phyloP scores from a whole-genome alignment of 169 alveolate species.

The Eimeria tenella region DNA sequence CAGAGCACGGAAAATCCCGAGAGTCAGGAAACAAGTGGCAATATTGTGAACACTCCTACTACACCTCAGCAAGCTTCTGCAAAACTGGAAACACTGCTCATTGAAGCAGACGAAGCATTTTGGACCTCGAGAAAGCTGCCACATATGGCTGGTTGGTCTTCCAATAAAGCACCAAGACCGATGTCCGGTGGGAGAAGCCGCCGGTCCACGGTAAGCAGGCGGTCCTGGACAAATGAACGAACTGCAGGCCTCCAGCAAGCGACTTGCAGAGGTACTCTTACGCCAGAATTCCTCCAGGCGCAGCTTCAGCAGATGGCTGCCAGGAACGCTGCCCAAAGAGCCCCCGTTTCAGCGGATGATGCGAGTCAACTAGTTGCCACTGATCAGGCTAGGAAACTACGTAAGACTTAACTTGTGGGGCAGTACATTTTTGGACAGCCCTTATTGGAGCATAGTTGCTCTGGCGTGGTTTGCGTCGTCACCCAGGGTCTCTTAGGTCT shows the following conservation, averaged over 20 bases:
- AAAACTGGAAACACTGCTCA: slow-evolving; percentile 8
- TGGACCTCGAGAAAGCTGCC: slow-evolving; percentile 22
- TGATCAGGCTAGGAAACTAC: not conserved
- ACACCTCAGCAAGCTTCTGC: slow-evolving; percentile 16
- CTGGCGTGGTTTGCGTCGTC: too few relatives aligned
- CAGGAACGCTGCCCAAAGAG: not conserved
- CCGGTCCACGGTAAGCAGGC: not conserved
- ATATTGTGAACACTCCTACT: not conserved
- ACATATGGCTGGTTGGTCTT: slow-evolving; percentile 48
- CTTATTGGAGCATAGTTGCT: too few relatives aligned
- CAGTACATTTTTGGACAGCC: too few relatives aligned
- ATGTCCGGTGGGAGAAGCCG: not conserved
- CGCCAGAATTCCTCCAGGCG: slow-evolving; percentile 25
- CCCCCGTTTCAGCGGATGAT: not conserved
- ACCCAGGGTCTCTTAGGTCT: too few relatives aligned
- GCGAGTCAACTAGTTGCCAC: not conserved
- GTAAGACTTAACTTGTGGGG: not conserved
- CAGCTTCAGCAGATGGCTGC: slow-evolving; percentile 24
- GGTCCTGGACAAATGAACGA: not conserved
- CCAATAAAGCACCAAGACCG: not conserved
- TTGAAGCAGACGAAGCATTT: slow-evolving; percentile 42
- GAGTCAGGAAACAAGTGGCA: not conserved
- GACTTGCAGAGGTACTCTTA: not conserved
- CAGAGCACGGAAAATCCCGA: slow-evolving; percentile 6
- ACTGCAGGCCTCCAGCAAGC: not conserved